A percentile compares a stretch with the other conserved stretches of the same genome.
phyloP scores from a whole-genome alignment of 2,329 filamentous ascomycete species.

The Penicillium carneum region DNA sequence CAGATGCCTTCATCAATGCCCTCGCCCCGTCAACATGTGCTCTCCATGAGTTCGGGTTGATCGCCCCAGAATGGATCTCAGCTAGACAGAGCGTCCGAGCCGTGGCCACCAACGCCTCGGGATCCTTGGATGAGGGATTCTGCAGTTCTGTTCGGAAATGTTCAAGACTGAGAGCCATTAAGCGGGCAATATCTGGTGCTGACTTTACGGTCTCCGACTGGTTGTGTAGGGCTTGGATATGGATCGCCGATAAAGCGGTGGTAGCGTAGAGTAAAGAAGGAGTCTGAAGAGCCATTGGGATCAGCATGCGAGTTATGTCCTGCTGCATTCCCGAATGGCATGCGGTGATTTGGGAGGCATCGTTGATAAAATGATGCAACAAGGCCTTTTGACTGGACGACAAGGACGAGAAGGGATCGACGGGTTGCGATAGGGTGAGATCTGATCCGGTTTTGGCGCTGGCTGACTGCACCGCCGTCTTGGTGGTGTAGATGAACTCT shows the following conservation, averaged over 20 bases:
- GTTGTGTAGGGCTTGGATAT: slow-evolving; percentile 49
- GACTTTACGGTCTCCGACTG: slow-evolving; percentile 48
- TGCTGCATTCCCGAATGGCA: slow-evolving; percentile 52
- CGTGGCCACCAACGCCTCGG: slow-evolving; percentile 51
- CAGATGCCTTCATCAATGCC: slow-evolving; percentile 45
- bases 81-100: slow-evolving; percentile 54
- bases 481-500: slow-evolving; percentile 51
- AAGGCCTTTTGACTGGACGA: slow-evolving; percentile 47
- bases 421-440: slow-evolving; percentile 38
- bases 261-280: slow-evolving; percentile 54
- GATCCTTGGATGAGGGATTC: slow-evolving; percentile 40
- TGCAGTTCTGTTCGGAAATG: slow-evolving; percentile 52
- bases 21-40: slow-evolving; percentile 54
- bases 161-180: slow-evolving; percentile 53
- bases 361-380: slow-evolving; percentile 52
- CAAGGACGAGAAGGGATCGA: slow-evolving; percentile 50
- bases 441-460: slow-evolving; percentile 26
- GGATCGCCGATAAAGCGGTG: slow-evolving; percentile 53
- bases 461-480: slow-evolving; percentile 29
- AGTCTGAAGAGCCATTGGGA: slow-evolving; percentile 55
- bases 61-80: slow-evolving; percentile 53
- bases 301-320: slow-evolving; percentile 53
- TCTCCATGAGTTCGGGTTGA: slow-evolving; percentile 52
- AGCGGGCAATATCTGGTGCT: slow-evolving; percentile 47
- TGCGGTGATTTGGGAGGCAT: slow-evolving; percentile 53